Percentiles rank a stretch among this genome's conserved stretches.
Evolutionary conservation across 2,329 filamentous ascomycete species (phyloP).

Genomic region (Sclerotinia glacialis): DNA sequence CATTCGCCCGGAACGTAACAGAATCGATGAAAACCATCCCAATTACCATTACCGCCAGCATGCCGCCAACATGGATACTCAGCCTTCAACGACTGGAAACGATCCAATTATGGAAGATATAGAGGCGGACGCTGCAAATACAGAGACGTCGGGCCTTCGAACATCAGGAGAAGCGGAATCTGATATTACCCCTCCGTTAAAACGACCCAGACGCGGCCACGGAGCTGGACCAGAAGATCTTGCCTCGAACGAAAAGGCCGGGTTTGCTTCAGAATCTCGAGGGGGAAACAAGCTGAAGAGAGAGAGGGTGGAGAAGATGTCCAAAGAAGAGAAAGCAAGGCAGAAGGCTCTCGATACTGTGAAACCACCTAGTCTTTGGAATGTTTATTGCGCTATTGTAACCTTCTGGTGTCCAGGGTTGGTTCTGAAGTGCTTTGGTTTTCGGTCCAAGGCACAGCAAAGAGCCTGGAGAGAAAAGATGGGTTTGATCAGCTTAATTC

Average conservation of each 20-base stretch:
- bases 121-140: constrained; percentile 48
- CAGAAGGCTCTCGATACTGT: constrained; percentile 62
- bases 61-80: constrained; percentile 85
- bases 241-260: constrained; percentile 31
- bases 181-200: constrained; percentile 32
- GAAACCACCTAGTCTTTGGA: constrained; percentile 85
- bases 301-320: constrained; percentile 59
- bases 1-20: constrained; percentile 81
- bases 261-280: constrained; percentile 35
- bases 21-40: constrained; percentile 81
- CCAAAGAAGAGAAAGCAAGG: constrained; percentile 58
- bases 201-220: constrained; percentile 28
- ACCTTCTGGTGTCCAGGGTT: constrained; percentile 95
- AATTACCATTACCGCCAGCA: constrained; percentile 96
- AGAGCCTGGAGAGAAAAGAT: constrained; percentile 98
- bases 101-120: constrained; percentile 82
- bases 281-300: constrained; percentile 38
- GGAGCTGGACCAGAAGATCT: constrained; percentile 32
- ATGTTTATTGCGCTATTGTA: constrained; percentile 87
- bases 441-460: constrained; percentile 79
- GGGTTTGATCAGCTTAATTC: constrained; percentile 89
- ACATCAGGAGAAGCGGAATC: constrained; percentile 37
- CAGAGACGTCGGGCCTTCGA: constrained; percentile 37
- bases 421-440: constrained; percentile 80
- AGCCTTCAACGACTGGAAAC: constrained; percentile 89